Percentiles rank a stretch among this genome's conserved stretches.
Conservation (phyloP, 2,329 filamentous ascomycete genomes). For the Pseudocercospora vitis region DNA sequence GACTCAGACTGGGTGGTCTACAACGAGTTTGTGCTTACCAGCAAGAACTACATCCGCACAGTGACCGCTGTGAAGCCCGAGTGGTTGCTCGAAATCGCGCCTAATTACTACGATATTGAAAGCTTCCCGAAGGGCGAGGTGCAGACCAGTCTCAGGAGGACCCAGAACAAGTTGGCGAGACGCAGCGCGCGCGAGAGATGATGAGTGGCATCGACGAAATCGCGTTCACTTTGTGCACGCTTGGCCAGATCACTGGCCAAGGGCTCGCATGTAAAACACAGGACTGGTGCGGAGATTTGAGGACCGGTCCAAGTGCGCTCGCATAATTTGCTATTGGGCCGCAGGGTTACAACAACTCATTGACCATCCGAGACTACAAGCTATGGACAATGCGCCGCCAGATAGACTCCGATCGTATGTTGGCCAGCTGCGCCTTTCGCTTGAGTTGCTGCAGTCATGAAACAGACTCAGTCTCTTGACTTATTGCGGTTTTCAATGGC, state of each 20-base stretch:
- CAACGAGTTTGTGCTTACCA: slow-evolving; percentile 96
- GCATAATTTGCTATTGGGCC: no score
- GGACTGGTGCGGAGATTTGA: no score
- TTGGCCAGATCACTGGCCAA: no score
- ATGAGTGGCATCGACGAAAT: no score
- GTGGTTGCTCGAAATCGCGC: slow-evolving; percentile 94
- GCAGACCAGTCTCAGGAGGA: slow-evolving; percentile 60
- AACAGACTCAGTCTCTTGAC: not conserved
- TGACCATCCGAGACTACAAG: no score
- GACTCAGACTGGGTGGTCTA: slow-evolving; percentile 97
- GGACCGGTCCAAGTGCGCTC: no score
- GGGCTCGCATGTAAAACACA: no score
- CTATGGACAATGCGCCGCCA: no score
- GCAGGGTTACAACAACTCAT: no score
- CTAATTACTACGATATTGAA: slow-evolving; percentile 83
- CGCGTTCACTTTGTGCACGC: no score
- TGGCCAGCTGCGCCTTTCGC: no score
- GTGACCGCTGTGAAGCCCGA: slow-evolving; percentile 90
- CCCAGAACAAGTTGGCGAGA: slow-evolving; percentile 24
- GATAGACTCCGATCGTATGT: no score
- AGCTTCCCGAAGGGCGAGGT: slow-evolving; percentile 84
- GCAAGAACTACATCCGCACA: slow-evolving; percentile 95
- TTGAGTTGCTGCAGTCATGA: not conserved
- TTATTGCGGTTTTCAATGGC: not conserved
- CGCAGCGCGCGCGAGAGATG: slow-evolving; percentile 9